Conservation (phyloP, 139 green algal genomes). For the Mychonastes homosphaera region DNA sequence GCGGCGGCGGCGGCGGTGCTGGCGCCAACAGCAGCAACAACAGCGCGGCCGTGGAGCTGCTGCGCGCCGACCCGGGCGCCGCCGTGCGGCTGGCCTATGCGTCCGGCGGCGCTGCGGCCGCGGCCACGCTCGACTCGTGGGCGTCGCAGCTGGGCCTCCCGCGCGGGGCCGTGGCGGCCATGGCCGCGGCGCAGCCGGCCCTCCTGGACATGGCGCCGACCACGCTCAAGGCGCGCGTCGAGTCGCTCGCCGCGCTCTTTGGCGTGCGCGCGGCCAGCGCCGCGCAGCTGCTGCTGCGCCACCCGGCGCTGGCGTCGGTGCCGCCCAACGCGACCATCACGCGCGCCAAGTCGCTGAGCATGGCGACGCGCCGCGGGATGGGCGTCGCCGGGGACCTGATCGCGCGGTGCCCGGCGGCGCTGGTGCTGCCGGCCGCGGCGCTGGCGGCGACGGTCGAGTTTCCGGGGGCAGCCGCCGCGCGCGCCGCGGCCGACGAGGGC, state of each 20-base stretch:
- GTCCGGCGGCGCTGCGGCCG: not conserved
- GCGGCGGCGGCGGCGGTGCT: conserved; percentile 18
- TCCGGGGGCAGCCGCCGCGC: not conserved
- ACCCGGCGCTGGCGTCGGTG: conserved; percentile 32
- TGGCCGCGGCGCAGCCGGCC: conserved; percentile 25
- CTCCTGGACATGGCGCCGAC: conserved; percentile 35
- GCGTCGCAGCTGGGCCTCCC: conserved; percentile 17
- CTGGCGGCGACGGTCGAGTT: not conserved
- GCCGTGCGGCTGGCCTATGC: conserved; percentile 18
- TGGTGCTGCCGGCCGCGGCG: conserved; percentile 2
- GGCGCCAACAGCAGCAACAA: not conserved
- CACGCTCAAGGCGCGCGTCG: conserved; percentile 29
- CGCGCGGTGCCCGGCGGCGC: conserved; percentile 6
- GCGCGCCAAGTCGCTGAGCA: conserved; percentile 28
- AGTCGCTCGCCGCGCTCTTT: conserved; percentile 38
- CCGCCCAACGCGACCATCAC: conserved; percentile 46
- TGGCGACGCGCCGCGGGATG: conserved; percentile 30
- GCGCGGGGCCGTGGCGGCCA: conserved; percentile 2
- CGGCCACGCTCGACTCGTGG: conserved; percentile 12
- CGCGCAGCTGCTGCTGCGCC: conserved; percentile 27
- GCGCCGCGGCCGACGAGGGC: not conserved
- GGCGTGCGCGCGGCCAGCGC: conserved; percentile 14
- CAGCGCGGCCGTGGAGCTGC: conserved; percentile 12
- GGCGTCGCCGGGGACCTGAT: conserved; percentile 11
- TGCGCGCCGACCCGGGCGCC: conserved; percentile 21